These are phyloP conservation scores for Epichloe gansuensis DNA, from an alignment of 2,329 filamentous ascomycete genomes.

Conservation along the genomic window DNA sequence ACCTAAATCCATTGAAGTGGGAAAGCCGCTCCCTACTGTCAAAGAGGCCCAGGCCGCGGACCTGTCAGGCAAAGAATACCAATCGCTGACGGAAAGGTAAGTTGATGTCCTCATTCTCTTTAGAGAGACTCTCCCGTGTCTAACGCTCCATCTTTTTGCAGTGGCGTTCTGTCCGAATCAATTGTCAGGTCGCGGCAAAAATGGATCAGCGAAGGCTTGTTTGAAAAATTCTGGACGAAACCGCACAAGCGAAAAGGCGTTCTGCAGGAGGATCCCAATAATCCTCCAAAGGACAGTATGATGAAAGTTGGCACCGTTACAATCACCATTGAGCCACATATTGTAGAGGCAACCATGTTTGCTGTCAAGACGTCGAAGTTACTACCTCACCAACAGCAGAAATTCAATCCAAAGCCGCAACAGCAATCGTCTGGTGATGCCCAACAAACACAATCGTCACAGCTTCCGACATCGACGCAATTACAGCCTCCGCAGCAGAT, in stretches of 20 bases:
- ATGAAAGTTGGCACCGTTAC: conserved; percentile 59
- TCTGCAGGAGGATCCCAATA: conserved; percentile 49
- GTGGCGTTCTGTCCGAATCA: conserved; percentile 63
- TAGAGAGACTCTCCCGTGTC: not conserved
- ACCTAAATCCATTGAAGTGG: conserved; percentile 49
- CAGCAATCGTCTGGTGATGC: conserved; percentile 9
- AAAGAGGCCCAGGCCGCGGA: conserved; percentile 52
- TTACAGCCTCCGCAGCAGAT: conserved; percentile 13
- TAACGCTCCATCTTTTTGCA: conserved; percentile 20
- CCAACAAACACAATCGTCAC: conserved; percentile 6
- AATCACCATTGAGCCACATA: conserved; percentile 67
- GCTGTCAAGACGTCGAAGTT: conserved; percentile 53
- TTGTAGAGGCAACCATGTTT: conserved; percentile 64
- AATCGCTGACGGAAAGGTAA: conserved; percentile 61
- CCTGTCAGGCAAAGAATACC: conserved; percentile 53
- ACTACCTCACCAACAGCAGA: conserved; percentile 21
- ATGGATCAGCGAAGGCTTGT: conserved; percentile 61
- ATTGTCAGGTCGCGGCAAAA: conserved; percentile 58
- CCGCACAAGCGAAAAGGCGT: conserved; percentile 55
- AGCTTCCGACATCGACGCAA: not conserved
- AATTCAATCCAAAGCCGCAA: conserved; percentile 7
- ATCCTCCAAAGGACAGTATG: conserved; percentile 60
- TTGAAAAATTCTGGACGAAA: conserved; percentile 69
- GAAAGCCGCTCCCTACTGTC: conserved; percentile 59
- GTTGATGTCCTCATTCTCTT: not conserved